These are phyloP conservation scores for Thermomucor indicae-seudaticae DNA, from an alignment of 371 early-diverging fungal genomes.

Conservation along the genomic window DNA sequence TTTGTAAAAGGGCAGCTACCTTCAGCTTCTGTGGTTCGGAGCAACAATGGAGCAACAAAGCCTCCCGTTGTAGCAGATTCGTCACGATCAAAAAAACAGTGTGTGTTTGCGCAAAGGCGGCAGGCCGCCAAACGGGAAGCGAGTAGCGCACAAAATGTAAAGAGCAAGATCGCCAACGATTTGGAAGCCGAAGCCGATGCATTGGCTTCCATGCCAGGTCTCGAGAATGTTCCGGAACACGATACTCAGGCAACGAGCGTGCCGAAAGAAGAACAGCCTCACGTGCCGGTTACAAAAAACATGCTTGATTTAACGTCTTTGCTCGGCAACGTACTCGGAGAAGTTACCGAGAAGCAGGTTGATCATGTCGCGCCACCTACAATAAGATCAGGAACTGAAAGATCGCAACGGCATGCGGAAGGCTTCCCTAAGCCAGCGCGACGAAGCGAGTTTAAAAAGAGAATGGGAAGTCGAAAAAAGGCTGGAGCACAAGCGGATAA, in stretches of 20 bases:
- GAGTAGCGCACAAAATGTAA: neutral
- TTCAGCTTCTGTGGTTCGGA: constrained; percentile 47
- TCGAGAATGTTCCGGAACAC: constrained; percentile 7
- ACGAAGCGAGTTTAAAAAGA: constrained; percentile 43
- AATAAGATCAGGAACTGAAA: constrained; percentile 6
- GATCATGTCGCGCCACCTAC: constrained; percentile 22
- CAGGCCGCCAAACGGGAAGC: neutral
- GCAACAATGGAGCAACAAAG: constrained; percentile 2
- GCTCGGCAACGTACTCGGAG: constrained; percentile 40
- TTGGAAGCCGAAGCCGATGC: constrained; percentile 8
- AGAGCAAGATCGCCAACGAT: no score
- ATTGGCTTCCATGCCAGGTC: constrained; percentile 15
- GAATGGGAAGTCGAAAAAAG: constrained; percentile 8
- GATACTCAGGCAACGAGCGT: constrained; percentile 1
- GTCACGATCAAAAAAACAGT: constrained; percentile 18
- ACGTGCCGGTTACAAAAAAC: constrained; percentile 32
- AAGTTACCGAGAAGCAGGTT: constrained; percentile 44
- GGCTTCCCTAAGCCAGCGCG: constrained; percentile 60
- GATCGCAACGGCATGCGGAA: constrained; percentile 21
- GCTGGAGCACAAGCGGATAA: constrained; percentile 8
- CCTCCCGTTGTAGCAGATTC: neutral
- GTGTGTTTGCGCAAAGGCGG: constrained; percentile 40
- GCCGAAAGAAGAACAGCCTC: constrained; percentile 15
- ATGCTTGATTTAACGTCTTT: constrained; percentile 47
- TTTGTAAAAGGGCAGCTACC: constrained; percentile 31